Evolutionary conservation across 495 filamentous ascomycete species (phyloP).

Genomic region (Neurospora sp.): DNA sequence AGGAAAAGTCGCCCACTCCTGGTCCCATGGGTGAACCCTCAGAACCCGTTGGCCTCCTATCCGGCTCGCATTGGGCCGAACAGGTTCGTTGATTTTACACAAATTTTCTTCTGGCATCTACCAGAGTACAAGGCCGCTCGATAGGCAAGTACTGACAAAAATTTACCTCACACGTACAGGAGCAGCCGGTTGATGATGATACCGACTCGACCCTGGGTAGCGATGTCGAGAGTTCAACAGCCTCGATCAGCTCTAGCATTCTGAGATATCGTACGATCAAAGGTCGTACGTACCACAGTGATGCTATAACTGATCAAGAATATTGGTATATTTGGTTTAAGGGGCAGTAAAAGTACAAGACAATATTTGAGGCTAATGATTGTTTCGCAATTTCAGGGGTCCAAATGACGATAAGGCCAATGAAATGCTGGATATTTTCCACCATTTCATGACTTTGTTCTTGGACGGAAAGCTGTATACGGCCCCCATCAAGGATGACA

Average conservation of each 20-base stretch:
- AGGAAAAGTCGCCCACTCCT: not conserved
- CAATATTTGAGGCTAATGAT: not conserved
- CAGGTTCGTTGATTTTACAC: not conserved
- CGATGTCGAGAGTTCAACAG: constrained; percentile 14
- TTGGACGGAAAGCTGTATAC: constrained; percentile 44
- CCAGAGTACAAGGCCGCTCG: not conserved
- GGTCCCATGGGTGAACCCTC: not conserved
- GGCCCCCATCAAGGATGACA: constrained; percentile 34
- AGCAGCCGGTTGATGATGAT: constrained; percentile 12
- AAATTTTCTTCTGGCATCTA: not conserved
- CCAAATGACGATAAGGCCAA: constrained; percentile 24
- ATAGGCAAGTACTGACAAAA: not conserved
- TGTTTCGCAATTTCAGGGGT: constrained; percentile 12
- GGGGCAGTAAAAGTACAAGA: not conserved
- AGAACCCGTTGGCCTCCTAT: not conserved
- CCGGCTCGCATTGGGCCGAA: not conserved
- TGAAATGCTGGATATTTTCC: constrained; percentile 24
- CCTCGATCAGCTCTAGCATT: constrained; percentile 28
- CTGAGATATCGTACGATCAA: constrained; percentile 23
- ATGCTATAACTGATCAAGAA: constrained; percentile 6
- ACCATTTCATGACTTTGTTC: constrained; percentile 15
- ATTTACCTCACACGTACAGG: not conserved
- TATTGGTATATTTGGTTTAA: constrained; percentile 13
- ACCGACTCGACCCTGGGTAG: constrained; percentile 29
- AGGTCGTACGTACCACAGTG: constrained; percentile 21